Conservation (phyloP, 768 basidiomycete genomes). For the Amanita fuliginea region DNA sequence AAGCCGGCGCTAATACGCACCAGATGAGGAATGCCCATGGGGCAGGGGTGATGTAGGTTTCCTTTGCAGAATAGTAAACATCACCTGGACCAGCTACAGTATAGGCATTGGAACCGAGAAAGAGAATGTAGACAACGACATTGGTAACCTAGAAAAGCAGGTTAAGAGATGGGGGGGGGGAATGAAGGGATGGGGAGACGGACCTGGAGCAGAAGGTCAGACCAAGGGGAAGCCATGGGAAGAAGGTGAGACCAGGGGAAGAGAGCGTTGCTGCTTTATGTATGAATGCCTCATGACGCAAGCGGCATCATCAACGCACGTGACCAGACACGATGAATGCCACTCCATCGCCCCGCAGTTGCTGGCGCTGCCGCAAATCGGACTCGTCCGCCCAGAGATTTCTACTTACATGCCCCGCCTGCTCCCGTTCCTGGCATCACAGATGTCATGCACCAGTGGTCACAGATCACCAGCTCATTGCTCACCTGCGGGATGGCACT, state of each 20-base stretch:
- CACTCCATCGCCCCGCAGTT: slow-evolving; percentile 5
- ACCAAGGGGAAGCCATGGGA: slow-evolving; percentile 55
- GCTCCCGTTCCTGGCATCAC: slow-evolving; percentile 25
- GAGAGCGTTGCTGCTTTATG: not conserved
- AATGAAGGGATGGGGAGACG: slow-evolving; percentile 1
- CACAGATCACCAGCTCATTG: slow-evolving; percentile 19
- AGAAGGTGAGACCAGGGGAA: not conserved
- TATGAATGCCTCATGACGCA: slow-evolving; percentile 6
- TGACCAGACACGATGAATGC: slow-evolving; percentile 1
- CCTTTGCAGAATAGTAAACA: slow-evolving; percentile 63
- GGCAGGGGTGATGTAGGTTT: slow-evolving; percentile 92
- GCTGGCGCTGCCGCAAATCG: slow-evolving; percentile 14
- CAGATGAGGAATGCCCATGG: slow-evolving; percentile 90
- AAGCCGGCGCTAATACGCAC: slow-evolving; percentile 23
- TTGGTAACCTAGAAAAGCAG: slow-evolving; percentile 47
- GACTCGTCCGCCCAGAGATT: slow-evolving; percentile 18
- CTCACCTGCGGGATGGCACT: slow-evolving; percentile 15
- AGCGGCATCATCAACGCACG: slow-evolving; percentile 4
- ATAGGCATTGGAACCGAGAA: slow-evolving; percentile 88
- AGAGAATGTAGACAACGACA: slow-evolving; percentile 71
- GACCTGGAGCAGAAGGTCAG: slow-evolving; percentile 70
- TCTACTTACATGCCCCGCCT: slow-evolving; percentile 21
- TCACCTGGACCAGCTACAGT: slow-evolving; percentile 67
- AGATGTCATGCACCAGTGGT: slow-evolving; percentile 26
- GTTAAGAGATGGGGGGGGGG: not conserved